A percentile compares a stretch with the other conserved stretches of the same genome.
Evolutionary conservation across 2,329 filamentous ascomycete species (phyloP).

Genomic region (Hypoxylon sp.): DNA sequence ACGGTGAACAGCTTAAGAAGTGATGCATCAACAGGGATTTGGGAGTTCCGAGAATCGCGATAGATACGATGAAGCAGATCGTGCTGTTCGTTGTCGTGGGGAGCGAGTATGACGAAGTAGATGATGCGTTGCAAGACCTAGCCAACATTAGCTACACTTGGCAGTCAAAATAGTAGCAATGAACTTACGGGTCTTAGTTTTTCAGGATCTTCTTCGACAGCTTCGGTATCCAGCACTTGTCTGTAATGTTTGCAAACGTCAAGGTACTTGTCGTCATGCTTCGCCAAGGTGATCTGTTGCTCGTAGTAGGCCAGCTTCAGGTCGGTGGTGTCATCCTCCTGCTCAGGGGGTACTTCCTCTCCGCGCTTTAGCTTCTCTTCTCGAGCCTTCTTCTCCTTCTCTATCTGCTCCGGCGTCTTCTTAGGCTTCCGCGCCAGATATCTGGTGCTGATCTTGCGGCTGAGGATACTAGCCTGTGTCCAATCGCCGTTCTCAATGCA

Average conservation of each 20-base stretch:
- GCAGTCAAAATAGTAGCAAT: neutral
- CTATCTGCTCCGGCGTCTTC: constrained; percentile 88
- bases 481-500: constrained; percentile 97
- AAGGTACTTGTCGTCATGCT: constrained; percentile 97
- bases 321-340: constrained; percentile 92
- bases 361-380: constrained; percentile 87
- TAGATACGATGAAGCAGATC: constrained; percentile 95
- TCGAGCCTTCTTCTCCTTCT: constrained; percentile 89
- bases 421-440: constrained; percentile 92
- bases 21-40: constrained; percentile 83
- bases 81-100: constrained; percentile 98
- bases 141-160: constrained; percentile 35
- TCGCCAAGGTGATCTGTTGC: constrained; percentile 94
- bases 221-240: constrained; percentile 95
- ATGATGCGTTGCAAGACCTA: constrained; percentile 94
- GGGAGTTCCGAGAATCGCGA: constrained; percentile 83
- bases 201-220: constrained; percentile 88
- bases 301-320: constrained; percentile 97
- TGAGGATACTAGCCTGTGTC: constrained; percentile 94
- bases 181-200: constrained; percentile 83
- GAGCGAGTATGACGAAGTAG: constrained; percentile 96
- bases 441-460: constrained; percentile 95
- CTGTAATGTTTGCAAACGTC: constrained; percentile 98
- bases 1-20: constrained; percentile 95
- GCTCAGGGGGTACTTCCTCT: constrained; percentile 82